Conservation (phyloP, 176 grass and related monocot genomes). For the Lolium rigidum region DNA sequence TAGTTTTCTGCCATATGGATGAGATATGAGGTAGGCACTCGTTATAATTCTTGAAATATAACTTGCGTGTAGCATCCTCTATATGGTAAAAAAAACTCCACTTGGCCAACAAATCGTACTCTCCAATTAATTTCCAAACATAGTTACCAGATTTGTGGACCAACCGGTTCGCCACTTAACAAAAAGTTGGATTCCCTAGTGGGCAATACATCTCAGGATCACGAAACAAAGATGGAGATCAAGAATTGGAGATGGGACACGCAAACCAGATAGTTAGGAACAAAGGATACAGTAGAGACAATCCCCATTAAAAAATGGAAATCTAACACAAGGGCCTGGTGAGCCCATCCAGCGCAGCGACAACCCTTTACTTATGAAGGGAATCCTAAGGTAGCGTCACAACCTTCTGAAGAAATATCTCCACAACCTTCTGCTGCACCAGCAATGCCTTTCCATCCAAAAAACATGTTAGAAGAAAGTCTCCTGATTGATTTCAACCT, state of each 20-base stretch:
- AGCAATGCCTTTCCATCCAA: background rate
- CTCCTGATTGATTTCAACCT: background rate
- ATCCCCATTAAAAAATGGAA: background rate
- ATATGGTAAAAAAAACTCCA: slow-evolving; percentile 9
- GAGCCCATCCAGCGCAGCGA: background rate
- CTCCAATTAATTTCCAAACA: background rate
- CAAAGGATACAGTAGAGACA: background rate
- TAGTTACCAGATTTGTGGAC: background rate
- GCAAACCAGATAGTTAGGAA: background rate
- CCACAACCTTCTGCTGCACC: background rate
- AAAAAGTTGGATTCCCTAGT: background rate
- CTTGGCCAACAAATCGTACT: background rate
- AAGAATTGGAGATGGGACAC: background rate
- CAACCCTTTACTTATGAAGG: background rate
- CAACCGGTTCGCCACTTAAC: background rate
- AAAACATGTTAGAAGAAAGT: background rate
- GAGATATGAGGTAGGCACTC: background rate
- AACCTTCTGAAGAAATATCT: background rate
- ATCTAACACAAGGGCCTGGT: background rate
- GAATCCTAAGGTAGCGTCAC: background rate
- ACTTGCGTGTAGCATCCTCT: background rate
- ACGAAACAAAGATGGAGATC: background rate
- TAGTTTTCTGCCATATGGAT: background rate
- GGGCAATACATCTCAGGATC: background rate
- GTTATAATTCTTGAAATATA: background rate